Base-by-base conservation (phyloP, 139 green algal species). In the Chlorella vulgaris region DNA sequence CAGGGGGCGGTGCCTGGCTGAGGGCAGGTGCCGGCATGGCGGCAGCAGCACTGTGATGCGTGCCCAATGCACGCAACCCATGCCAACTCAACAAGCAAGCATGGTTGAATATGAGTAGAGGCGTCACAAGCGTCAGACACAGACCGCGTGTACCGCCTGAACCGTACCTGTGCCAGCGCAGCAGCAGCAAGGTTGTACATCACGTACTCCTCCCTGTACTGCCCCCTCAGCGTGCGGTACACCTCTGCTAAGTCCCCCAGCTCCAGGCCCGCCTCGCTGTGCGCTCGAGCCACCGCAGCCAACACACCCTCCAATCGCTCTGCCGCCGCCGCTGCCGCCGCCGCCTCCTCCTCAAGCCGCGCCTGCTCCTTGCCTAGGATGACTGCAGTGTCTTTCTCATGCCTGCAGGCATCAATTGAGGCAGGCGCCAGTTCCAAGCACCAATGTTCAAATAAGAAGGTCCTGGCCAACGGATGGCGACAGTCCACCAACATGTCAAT, bases 341-440 rank as follows among this genome's bases (percentile, higher is more conserved):
- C 69, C 1, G 70, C 80, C 83, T 93, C 88, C n/a, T 87, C 86
- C 24, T 90, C 77, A 70, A 95, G 80, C 62, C 89, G 83, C 35
- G 85, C 82, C 74, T 90, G 86, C 83, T 98, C 91, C 39, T 89
- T 76, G 0, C 79, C 90, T 42, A 96, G 87, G 28, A 96, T 82
- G 0, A 91, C 88, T 0, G 91, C 90, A 0, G 91, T 94, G 89
- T 96, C 92, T 85, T 97, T 94, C 89, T 98, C 91, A 39, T 94
- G 90, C 51, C 73, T 77, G 70, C 70, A 62, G 2, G 19, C n/a
- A 68, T 2, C 4, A 6, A 36, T 21, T 10, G 60, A 7, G 24
- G 29, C 62, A 42, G 29, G n/a, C 26, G 1, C 24, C 38, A 26
- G 1, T 4, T 6, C 4, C 66, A 55, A 1, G 13, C n/a, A n/a